phyloP scores from a whole-genome alignment of 306 rosid genomes.

The Malus sieversii region DNA sequence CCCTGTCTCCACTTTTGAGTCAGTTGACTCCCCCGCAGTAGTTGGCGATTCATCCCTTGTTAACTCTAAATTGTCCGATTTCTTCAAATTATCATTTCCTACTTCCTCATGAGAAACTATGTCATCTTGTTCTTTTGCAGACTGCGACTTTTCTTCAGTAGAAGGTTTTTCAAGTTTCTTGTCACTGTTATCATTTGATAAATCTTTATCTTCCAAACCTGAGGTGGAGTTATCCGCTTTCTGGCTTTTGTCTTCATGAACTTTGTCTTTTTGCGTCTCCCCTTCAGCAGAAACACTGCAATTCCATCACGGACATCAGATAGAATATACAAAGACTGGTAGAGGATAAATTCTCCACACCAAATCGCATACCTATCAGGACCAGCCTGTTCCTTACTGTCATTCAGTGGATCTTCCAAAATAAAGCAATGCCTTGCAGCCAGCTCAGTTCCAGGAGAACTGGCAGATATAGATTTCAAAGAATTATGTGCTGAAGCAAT shows the following conservation, averaged over 20 bases:
- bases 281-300: conserved; percentile 36
- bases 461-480: conserved; percentile 54
- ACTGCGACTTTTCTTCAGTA: conserved; percentile 33
- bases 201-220: conserved; percentile 27
- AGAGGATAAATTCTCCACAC: conserved; percentile 15
- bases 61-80: conserved; percentile 30
- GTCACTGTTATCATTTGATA: conserved; percentile 26
- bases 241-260: conserved; percentile 23
- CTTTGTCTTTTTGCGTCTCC: conserved; percentile 30
- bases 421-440: conserved; percentile 70
- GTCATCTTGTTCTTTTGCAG: conserved; percentile 33
- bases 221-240: conserved; percentile 34
- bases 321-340: conserved; percentile 10
- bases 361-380: conserved; percentile 48
- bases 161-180: conserved; percentile 30
- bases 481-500: conserved; percentile 74
- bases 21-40: conserved; percentile 27
- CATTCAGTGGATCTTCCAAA: conserved; percentile 70
- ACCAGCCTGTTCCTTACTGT: conserved; percentile 38
- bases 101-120: conserved; percentile 20
- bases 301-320: conserved; percentile 24
- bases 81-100: conserved; percentile 29
- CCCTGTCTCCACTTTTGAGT: conserved; percentile 35
- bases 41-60: conserved; percentile 31
- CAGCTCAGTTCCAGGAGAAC: conserved; percentile 59